Percentiles rank a stretch among this genome's conserved stretches.
Evolutionary conservation across 2,329 filamentous ascomycete genomes (phyloP).

Genomic region (Lachnellula occidentalis): DNA sequence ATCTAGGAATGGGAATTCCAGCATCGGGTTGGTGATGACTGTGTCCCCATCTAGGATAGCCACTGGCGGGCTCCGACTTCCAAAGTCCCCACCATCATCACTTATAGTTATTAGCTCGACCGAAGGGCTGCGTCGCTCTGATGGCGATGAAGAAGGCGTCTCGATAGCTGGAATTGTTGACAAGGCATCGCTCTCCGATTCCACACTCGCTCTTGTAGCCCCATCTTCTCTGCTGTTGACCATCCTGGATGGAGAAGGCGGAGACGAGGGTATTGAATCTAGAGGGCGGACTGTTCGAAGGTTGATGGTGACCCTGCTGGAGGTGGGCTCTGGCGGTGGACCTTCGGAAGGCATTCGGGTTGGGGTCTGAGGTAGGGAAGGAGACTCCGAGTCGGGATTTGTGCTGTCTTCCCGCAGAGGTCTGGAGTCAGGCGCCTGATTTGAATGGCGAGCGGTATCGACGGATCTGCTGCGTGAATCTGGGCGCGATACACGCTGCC

Average conservation of each 20-base stretch:
- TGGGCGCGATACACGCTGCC: slow-evolving; percentile 54
- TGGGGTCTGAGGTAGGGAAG: slow-evolving; percentile 27
- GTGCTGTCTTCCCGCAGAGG: slow-evolving; percentile 23
- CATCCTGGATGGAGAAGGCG: slow-evolving; percentile 37
- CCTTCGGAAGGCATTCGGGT: slow-evolving; percentile 29
- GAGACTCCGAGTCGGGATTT: slow-evolving; percentile 30
- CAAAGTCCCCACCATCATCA: slow-evolving; percentile 25
- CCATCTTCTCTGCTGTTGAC: slow-evolving; percentile 13
- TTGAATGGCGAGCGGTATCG: slow-evolving; percentile 31
- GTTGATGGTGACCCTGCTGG: slow-evolving; percentile 57
- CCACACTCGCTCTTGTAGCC: slow-evolving; percentile 23
- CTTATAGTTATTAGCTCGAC: slow-evolving; percentile 26
- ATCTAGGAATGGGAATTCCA: slow-evolving; percentile 40
- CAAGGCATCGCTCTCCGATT: slow-evolving; percentile 28
- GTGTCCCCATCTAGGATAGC: slow-evolving; percentile 28
- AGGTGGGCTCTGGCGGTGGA: slow-evolving; percentile 39
- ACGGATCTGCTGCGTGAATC: slow-evolving; percentile 50
- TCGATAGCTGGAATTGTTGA: slow-evolving; percentile 26
- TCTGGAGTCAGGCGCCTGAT: slow-evolving; percentile 15
- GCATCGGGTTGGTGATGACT: slow-evolving; percentile 37
- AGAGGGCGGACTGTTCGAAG: slow-evolving; percentile 44
- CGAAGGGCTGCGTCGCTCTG: slow-evolving; percentile 25
- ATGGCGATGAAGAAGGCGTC: slow-evolving; percentile 30
- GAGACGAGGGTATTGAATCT: slow-evolving; percentile 39
- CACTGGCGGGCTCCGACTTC: slow-evolving; percentile 21